Percentiles rank a stretch among this genome's conserved stretches.
phyloP scores from a whole-genome alignment of 108 stramenopile genomes.

The Discostella stelligeroides region DNA sequence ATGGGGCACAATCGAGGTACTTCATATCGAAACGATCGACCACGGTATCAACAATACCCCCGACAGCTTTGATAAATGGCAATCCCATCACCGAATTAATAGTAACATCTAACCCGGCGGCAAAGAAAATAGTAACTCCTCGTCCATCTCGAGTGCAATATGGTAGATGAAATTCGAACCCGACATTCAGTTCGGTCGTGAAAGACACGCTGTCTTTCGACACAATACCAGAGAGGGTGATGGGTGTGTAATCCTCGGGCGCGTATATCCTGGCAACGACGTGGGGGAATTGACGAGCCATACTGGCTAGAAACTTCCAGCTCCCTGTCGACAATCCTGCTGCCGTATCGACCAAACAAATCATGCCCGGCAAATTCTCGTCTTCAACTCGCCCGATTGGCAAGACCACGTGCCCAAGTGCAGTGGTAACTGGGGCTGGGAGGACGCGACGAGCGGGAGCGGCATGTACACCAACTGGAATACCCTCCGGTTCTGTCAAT shows the following conservation, averaged over 20 bases:
- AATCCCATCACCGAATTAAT: slow-evolving; percentile 3
- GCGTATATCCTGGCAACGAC: neutral
- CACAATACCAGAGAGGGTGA: slow-evolving; percentile 9
- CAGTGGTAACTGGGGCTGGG: too few species aligned
- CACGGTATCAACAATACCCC: neutral
- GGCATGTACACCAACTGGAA: too few species aligned
- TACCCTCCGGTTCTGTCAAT: too few species aligned
- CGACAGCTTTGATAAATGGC: slow-evolving; percentile 4
- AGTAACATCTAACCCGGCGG: neutral
- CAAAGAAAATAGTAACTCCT: neutral
- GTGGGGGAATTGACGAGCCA: slow-evolving; percentile 9
- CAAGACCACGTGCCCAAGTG: too few species aligned
- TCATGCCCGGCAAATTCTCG: too few species aligned
- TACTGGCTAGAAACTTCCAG: neutral
- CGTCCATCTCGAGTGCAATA: neutral
- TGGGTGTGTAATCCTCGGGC: slow-evolving; percentile 2
- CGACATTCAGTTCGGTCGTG: neutral
- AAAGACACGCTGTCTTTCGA: neutral
- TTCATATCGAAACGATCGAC: neutral
- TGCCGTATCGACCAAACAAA: slow-evolving; percentile 6
- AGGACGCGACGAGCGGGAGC: too few species aligned
- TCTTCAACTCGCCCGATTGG: too few species aligned
- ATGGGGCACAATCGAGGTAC: neutral
- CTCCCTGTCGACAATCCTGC: slow-evolving; percentile 1
- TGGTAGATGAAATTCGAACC: slow-evolving; percentile 4